These are phyloP conservation scores for Leavenworthia alabamica DNA, from an alignment of 345 rosid species.

Conservation along the genomic window DNA sequence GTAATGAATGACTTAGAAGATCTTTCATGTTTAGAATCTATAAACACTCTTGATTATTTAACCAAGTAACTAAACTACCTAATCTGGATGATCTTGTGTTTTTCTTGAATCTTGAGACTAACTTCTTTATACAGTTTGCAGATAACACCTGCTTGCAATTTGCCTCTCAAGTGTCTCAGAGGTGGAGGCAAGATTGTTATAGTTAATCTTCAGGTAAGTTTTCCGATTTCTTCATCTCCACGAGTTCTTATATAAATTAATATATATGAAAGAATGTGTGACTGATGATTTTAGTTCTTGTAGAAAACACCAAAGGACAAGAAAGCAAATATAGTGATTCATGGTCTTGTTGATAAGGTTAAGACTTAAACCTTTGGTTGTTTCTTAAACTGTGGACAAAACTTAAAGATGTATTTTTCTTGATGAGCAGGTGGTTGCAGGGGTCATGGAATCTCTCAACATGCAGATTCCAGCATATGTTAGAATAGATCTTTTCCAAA, in stretches of 20 bases:
- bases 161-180: constrained; percentile 82
- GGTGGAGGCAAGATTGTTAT: constrained; percentile 93
- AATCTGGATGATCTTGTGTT: neutral
- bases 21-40: neutral
- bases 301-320: constrained; percentile 99
- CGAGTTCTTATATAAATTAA: neutral
- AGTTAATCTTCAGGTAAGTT: constrained; percentile 85
- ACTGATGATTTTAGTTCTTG: constrained; percentile 14
- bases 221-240: neutral
- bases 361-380: neutral
- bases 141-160: constrained; percentile 98
- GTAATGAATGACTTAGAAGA: constrained; percentile 32
- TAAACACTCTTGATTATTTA: neutral
- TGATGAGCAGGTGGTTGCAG: constrained; percentile 70
- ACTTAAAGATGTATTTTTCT: neutral
- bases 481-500: constrained; percentile 71
- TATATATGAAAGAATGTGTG: neutral
- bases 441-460: constrained; percentile 64
- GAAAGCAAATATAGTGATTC: constrained; percentile 88
- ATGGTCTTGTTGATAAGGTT: constrained; percentile 91
- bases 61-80: neutral
- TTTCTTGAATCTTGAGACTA: constrained; percentile 1
- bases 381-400: neutral
- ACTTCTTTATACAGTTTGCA: constrained; percentile 68
- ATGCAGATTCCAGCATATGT: constrained; percentile 70